Evolutionary conservation across 1,284 basidiomycete species (phyloP), one percentile per base, ranked within the genome.

Genomic region (Boletus austroedulis): DNA sequence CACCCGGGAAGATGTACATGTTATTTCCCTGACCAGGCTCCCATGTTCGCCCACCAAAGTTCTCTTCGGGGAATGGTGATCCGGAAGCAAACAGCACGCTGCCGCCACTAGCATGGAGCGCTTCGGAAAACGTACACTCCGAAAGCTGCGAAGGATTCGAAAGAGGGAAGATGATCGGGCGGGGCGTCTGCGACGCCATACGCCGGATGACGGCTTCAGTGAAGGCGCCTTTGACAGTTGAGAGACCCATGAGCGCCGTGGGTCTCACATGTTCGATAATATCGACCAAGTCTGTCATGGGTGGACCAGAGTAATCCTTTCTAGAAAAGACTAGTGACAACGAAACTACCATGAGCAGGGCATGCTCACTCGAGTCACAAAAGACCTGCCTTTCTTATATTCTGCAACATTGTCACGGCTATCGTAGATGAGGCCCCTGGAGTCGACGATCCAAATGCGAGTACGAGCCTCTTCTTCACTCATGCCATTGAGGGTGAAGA

Each of bases 101-200:
- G 26, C 91, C 90, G 36, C 82, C 73, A 6, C 88, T 89, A 76
- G 89, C 86, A 55, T 83, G 77, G 57, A 97, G 84, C 1, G 94
- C 94, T 64, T 95, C 90, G 58, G 88, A 79, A 74, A 94, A 97
- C 32, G 89, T 88, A 69, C 90, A 90, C 72, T 94, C 92, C 40
- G 90, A 92, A 57, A 94, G 84, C 50, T 83, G 80, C 49, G 92
- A 89, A 31, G 95, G 95, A 78, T 98, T 98, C 36, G 92, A 94
- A n/a, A 98, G 85, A 50, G 95, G 93, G 82, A 98, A 97, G 73
- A 98, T 87, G 78, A 97, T 95, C 28, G 95, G 95, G 24, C 88
- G 84, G 23, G 84, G 79, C 77, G 96, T 97, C 65, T 92, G 80
- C 50, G 83, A 80, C n/a, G 89, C 85, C 94, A 98, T 95, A 14